Percentiles rank a stretch among this genome's conserved stretches.
phyloP scores from a whole-genome alignment of 495 filamentous ascomycete species.

The Bathelium albidoporum region DNA sequence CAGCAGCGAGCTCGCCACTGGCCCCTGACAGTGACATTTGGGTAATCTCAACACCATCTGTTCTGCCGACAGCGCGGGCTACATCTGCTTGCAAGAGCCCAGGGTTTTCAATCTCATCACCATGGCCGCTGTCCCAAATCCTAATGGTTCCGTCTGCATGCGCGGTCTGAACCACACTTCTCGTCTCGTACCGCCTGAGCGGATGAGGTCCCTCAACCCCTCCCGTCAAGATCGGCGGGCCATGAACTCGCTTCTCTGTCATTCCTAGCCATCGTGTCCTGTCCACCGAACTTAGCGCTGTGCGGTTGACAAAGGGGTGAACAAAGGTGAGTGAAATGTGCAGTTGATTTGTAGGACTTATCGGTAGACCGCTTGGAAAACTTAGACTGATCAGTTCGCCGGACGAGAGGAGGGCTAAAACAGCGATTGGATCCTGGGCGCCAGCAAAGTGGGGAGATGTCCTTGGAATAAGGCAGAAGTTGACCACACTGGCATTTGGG shows the following conservation, averaged over 20 bases:
- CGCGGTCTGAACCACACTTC: conserved; percentile 70
- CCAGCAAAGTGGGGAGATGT: conserved; percentile 75
- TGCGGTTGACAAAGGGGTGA: conserved; percentile 73
- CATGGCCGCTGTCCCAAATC: conserved; percentile 83
- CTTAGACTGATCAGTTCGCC: conserved; percentile 82
- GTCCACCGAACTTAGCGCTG: conserved; percentile 56
- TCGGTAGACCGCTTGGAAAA: conserved; percentile 83
- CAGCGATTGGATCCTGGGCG: conserved; percentile 76
- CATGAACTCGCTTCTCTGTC: conserved; percentile 61
- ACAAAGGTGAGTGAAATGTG: conserved; percentile 74
- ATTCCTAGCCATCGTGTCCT: conserved; percentile 82
- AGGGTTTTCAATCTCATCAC: conserved; percentile 85
- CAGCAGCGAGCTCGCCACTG: conserved; percentile 76
- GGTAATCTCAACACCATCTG: conserved; percentile 66
- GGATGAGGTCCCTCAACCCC: conserved; percentile 58
- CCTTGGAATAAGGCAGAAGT: conserved; percentile 75
- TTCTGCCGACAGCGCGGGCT: conserved; percentile 67
- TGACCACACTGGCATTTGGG: conserved; percentile 62
- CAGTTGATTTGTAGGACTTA: conserved; percentile 82
- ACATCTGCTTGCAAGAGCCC: conserved; percentile 75
- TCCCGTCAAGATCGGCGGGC: conserved; percentile 64
- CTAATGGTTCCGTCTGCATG: conserved; percentile 82
- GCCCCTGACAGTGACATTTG: conserved; percentile 63
- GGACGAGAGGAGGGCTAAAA: conserved; percentile 67
- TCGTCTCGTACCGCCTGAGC: conserved; percentile 63